Evolutionary conservation across 2,329 filamentous ascomycete species (phyloP).

Genomic region (Orbilia oligospora): DNA sequence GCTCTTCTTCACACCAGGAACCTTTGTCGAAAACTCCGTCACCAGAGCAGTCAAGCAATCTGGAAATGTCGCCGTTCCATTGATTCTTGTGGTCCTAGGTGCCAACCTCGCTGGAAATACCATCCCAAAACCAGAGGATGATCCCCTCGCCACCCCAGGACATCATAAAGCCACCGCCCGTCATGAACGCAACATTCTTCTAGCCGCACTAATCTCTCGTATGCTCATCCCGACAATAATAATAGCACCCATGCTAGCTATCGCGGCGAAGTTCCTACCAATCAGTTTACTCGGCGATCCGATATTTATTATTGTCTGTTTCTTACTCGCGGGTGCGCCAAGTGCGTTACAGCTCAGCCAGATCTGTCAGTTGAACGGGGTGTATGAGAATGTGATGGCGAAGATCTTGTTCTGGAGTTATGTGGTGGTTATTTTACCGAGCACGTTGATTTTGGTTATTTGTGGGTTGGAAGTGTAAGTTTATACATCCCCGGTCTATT

Average conservation of each 20-base stretch:
- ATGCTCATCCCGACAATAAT: conserved; percentile 93
- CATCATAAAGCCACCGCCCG: conserved; percentile 66
- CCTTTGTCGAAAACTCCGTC: conserved; percentile 92
- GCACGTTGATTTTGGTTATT: conserved; percentile 90
- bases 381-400: conserved; percentile 95
- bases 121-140: conserved; percentile 74
- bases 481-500: neutral
- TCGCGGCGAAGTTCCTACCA: conserved; percentile 90
- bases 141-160: conserved; percentile 7
- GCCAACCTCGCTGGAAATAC: conserved; percentile 96
- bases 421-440: conserved; percentile 85
- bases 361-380: conserved; percentile 97
- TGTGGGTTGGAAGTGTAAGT: conserved; percentile 82
- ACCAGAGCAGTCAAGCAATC: conserved; percentile 88
- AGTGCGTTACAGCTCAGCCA: conserved; percentile 94
- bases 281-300: conserved; percentile 96
- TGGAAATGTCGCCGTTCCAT: conserved; percentile 90
- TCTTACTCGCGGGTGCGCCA: conserved; percentile 92
- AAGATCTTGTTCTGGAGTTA: conserved; percentile 95
- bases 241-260: conserved; percentile 89
- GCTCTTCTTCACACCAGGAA: conserved; percentile 88
- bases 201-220: conserved; percentile 86
- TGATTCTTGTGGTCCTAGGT: conserved; percentile 94
- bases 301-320: conserved; percentile 98
- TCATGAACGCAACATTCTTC: conserved; percentile 81